Evolutionary conservation across 2,329 filamentous ascomycete genomes (phyloP).

Genomic region (Fusarium succisae): DNA sequence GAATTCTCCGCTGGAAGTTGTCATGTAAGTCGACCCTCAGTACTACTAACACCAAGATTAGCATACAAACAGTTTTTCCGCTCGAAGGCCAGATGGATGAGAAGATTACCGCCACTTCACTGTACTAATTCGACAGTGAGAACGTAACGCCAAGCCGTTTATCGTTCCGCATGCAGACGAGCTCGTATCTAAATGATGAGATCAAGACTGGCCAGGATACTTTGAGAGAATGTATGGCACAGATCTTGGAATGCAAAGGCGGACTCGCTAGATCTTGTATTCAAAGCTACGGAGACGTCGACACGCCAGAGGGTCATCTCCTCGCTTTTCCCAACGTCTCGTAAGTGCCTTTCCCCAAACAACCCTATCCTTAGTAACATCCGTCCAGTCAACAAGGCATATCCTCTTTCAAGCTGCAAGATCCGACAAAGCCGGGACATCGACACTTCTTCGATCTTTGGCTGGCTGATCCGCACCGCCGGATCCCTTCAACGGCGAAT

Average conservation of each 20-base stretch:
- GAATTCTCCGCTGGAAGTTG: not conserved
- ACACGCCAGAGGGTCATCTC: not conserved
- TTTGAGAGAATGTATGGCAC: not conserved
- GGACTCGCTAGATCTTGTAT: not conserved
- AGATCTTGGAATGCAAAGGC: not conserved
- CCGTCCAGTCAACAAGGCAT: not conserved
- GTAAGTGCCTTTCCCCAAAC: not conserved
- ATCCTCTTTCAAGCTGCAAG: not conserved
- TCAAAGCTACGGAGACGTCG: not conserved
- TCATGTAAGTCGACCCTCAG: not conserved
- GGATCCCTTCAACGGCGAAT: not conserved
- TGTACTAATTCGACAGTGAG: not conserved
- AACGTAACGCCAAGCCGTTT: not conserved
- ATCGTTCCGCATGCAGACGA: not conserved
- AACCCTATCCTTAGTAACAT: not conserved
- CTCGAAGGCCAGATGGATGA: conserved; percentile 3
- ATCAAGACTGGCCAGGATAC: not conserved
- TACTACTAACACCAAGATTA: fast-evolving
- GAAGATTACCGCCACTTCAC: not conserved
- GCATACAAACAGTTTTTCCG: not conserved
- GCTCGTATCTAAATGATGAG: not conserved
- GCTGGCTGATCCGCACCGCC: not conserved
- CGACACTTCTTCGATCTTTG: not conserved
- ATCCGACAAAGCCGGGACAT: not conserved
- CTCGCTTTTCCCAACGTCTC: not conserved